Evolutionary conservation across 495 filamentous ascomycete species (phyloP).

Genomic region (Podospora didyma): DNA sequence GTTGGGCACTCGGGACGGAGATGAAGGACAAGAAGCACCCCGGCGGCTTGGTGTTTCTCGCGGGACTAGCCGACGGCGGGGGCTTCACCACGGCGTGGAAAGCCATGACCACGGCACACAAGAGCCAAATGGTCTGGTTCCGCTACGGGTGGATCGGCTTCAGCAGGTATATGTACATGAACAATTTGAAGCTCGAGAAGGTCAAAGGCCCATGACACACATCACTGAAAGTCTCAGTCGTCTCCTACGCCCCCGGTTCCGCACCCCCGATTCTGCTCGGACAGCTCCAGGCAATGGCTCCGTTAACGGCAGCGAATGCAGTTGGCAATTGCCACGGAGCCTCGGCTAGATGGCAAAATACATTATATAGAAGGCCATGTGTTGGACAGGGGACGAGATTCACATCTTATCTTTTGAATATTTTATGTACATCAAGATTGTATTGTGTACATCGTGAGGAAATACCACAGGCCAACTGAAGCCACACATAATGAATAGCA

Average conservation of each 20-base stretch:
- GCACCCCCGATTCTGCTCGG: too few species aligned
- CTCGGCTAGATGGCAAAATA: not conserved
- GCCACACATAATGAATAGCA: too few species aligned
- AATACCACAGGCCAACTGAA: not conserved
- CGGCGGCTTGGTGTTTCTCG: slow-evolving; percentile 64
- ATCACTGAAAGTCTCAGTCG: too few species aligned
- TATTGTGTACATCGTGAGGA: not conserved
- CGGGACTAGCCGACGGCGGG: slow-evolving; percentile 50
- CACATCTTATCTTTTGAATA: not conserved
- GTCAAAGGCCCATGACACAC: slow-evolving; percentile 14
- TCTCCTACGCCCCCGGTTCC: too few species aligned
- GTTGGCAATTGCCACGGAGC: not conserved
- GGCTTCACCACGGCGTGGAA: slow-evolving; percentile 58
- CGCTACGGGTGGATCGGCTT: slow-evolving; percentile 91
- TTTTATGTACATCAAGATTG: not conserved
- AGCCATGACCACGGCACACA: slow-evolving; percentile 84
- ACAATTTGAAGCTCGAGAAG: slow-evolving; percentile 71
- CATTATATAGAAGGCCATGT: not conserved
- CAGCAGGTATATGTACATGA: slow-evolving; percentile 92
- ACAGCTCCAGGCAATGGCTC: too few species aligned
- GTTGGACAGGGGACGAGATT: not conserved
- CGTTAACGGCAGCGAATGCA: not conserved
- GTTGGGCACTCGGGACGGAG: slow-evolving; percentile 36
- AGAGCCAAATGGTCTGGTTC: slow-evolving; percentile 98
- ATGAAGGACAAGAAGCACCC: slow-evolving; percentile 42